Evolutionary conservation across 2,329 filamentous ascomycete genomes (phyloP).

Genomic region (Talaromyces sp.): DNA sequence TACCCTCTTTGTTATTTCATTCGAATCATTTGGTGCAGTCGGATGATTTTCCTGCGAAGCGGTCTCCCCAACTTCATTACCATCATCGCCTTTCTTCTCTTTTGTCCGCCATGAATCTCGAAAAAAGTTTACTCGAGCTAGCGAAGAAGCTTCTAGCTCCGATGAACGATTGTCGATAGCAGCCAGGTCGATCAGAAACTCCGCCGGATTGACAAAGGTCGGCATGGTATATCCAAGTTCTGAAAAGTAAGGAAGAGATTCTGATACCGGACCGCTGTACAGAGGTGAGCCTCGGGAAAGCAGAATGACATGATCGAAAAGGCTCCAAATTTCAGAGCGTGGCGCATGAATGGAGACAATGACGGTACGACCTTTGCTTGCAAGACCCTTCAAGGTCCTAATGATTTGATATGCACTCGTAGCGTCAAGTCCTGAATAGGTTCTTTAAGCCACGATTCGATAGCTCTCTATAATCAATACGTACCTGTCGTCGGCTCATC

Average conservation of each 20-base stretch:
- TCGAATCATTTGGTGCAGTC: neutral
- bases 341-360: constrained; percentile 75
- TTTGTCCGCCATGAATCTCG: constrained; percentile 55
- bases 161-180: constrained; percentile 69
- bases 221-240: constrained; percentile 60
- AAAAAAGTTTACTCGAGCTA: constrained; percentile 58
- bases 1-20: constrained; percentile 43
- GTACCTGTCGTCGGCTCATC: constrained; percentile 73
- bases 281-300: constrained; percentile 65
- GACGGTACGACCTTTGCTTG: constrained; percentile 65
- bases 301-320: constrained; percentile 70
- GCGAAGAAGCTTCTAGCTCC: constrained; percentile 61
- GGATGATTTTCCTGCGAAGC: neutral
- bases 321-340: constrained; percentile 72
- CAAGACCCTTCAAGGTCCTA: constrained; percentile 64
- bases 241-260: constrained; percentile 64
- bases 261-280: constrained; percentile 60
- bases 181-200: constrained; percentile 70
- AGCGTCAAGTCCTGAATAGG: constrained; percentile 56
- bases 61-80: constrained; percentile 2
- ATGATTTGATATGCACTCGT: constrained; percentile 73
- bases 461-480: neutral
- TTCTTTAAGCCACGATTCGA: neutral
- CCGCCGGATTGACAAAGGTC: constrained; percentile 72
- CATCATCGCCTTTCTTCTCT: neutral